Conservation (phyloP, 2,329 filamentous ascomycete genomes). For the Gremmenia infestans region DNA sequence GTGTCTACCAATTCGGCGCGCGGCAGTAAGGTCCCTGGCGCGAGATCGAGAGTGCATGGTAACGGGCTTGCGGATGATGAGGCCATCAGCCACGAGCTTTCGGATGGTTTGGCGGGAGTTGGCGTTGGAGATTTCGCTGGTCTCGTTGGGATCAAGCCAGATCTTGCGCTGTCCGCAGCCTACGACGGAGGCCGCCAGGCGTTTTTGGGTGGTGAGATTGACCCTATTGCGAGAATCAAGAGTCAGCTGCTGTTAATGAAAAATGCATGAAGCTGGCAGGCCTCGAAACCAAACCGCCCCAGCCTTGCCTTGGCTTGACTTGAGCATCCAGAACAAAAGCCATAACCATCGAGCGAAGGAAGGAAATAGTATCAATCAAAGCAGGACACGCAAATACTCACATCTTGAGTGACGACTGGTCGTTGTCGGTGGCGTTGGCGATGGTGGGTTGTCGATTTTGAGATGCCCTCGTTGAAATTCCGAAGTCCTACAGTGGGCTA, state of each 20-base stretch:
- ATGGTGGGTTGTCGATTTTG: slow-evolving; percentile 28
- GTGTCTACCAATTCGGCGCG: slow-evolving; percentile 93
- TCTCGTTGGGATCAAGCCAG: slow-evolving; percentile 99
- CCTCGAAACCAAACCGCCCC: neutral
- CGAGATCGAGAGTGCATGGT: slow-evolving; percentile 99
- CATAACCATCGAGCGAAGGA: too few relatives aligned
- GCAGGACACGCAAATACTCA: slow-evolving; percentile 18
- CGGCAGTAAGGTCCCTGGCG: slow-evolving; percentile 90
- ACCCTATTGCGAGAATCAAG: slow-evolving; percentile 60
- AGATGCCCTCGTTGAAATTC: slow-evolving; percentile 2
- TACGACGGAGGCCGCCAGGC: slow-evolving; percentile 97
- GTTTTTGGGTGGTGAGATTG: slow-evolving; percentile 99
- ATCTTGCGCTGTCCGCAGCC: slow-evolving; percentile 99
- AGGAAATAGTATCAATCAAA: neutral
- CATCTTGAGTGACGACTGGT: slow-evolving; percentile 28
- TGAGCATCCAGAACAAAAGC: too few relatives aligned
- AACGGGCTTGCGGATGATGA: slow-evolving; percentile 99
- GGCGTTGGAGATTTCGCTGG: slow-evolving; percentile 99
- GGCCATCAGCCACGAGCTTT: slow-evolving; percentile 99
- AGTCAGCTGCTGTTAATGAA: slow-evolving; percentile 19
- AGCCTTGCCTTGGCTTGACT: too few relatives aligned
- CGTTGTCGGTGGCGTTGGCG: slow-evolving; percentile 29
- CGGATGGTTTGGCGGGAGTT: slow-evolving; percentile 99
- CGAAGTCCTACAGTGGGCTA: neutral
- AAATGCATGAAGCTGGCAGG: slow-evolving; percentile 14